Conservation (phyloP, 495 filamentous ascomycete species). For the Aspergillus affinis region DNA sequence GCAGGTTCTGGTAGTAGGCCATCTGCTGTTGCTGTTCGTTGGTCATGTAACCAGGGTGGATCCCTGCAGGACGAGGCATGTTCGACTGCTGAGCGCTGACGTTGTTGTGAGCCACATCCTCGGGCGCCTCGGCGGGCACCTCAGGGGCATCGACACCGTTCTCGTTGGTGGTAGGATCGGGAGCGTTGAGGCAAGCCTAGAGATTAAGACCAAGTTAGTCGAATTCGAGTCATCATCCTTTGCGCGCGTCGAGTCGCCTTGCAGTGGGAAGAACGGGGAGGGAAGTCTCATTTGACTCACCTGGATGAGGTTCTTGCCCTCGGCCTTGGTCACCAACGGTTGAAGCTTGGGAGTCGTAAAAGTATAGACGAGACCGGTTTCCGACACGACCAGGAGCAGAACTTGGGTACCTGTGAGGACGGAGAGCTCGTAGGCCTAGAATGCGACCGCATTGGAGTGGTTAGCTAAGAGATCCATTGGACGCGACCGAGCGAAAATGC, state of each 20-base stretch:
- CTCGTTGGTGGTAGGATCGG: constrained; percentile 85
- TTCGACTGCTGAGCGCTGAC: constrained; percentile 52
- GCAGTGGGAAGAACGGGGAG: not conserved
- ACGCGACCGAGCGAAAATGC: not conserved
- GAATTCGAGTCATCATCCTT: constrained; percentile 2
- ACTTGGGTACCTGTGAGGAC: constrained; percentile 98
- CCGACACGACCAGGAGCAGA: constrained; percentile 93
- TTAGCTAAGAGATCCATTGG: constrained; percentile 6
- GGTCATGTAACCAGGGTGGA: constrained; percentile 55
- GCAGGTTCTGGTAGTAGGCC: constrained; percentile 58
- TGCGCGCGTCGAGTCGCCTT: not conserved
- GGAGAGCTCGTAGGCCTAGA: constrained; percentile 93
- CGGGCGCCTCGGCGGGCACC: constrained; percentile 55
- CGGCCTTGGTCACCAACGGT: constrained; percentile 96
- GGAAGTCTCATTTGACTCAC: constrained; percentile 48
- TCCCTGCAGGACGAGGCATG: constrained; percentile 49
- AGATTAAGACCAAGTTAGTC: not conserved
- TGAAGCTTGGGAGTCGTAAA: constrained; percentile 99
- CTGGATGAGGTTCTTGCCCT: constrained; percentile 99
- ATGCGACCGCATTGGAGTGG: constrained; percentile 23
- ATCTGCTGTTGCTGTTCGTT: constrained; percentile 58
- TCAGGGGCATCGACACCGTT: constrained; percentile 79
- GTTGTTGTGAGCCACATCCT: constrained; percentile 54
- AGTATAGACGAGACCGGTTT: constrained; percentile 98
- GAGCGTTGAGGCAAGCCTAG: constrained; percentile 94